Evolutionary conservation across 2,329 filamentous ascomycete genomes (phyloP).

Genomic region (Fusarium newnesense): DNA sequence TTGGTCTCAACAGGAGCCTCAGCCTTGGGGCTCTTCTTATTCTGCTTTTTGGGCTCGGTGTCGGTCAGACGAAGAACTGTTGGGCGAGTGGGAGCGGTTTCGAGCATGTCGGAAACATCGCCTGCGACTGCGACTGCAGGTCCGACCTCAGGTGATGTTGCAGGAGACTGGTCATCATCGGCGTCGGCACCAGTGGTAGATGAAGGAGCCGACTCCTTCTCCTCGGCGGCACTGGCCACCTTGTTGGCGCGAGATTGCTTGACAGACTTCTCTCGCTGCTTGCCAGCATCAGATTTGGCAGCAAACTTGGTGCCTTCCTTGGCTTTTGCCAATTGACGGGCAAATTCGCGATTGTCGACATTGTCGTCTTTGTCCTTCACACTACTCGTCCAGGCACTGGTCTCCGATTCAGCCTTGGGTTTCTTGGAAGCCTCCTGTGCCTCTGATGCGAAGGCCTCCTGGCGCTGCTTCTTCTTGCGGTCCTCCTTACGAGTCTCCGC

Average conservation of each 20-base stretch:
- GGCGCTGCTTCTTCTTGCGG: constrained; percentile 59
- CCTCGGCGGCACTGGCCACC: constrained; percentile 55
- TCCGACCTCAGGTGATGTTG: constrained; percentile 70
- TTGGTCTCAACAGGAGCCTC: constrained; percentile 82
- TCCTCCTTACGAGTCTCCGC: constrained; percentile 53
- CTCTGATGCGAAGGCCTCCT: constrained; percentile 54
- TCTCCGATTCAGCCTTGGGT: constrained; percentile 52
- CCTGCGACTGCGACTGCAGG: constrained; percentile 68
- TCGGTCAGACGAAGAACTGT: constrained; percentile 83
- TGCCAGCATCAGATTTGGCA: constrained; percentile 63
- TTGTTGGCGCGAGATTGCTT: constrained; percentile 74
- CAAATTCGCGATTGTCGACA: constrained; percentile 79
- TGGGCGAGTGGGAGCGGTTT: constrained; percentile 73
- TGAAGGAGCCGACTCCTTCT: constrained; percentile 60
- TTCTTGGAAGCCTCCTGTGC: constrained; percentile 49
- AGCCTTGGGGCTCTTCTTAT: constrained; percentile 70
- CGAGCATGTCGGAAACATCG: constrained; percentile 92
- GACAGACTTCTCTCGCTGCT: constrained; percentile 74
- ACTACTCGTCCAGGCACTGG: constrained; percentile 44
- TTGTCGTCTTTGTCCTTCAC: constrained; percentile 58
- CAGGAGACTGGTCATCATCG: constrained; percentile 82
- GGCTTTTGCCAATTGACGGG: constrained; percentile 75
- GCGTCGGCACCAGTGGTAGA: constrained; percentile 80
- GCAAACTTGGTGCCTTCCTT: constrained; percentile 75
- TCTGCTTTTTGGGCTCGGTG: constrained; percentile 69